A percentile compares a stretch with the other conserved stretches of the same genome.
Conservation (phyloP, 2,329 filamentous ascomycete genomes). For the Penicillium decumbens region DNA sequence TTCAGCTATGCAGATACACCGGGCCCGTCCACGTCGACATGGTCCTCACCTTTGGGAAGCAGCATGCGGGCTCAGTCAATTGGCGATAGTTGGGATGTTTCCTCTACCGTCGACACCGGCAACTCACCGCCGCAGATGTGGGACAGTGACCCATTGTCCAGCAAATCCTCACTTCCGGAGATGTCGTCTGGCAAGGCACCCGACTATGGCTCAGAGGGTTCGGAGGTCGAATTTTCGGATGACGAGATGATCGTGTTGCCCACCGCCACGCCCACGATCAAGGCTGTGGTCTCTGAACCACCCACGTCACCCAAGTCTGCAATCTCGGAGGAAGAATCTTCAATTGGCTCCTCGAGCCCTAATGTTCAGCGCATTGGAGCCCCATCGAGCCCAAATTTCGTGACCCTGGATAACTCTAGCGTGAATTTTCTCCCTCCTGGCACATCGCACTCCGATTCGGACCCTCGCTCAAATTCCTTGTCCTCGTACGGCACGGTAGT, state of each 20-base stretch:
- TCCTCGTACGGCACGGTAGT: slow-evolving; percentile 42
- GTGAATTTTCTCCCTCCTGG: slow-evolving; percentile 35
- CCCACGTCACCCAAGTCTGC: slow-evolving; percentile 25
- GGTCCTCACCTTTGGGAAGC: slow-evolving; percentile 27
- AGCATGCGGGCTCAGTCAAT: slow-evolving; percentile 28
- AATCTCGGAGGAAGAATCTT: slow-evolving; percentile 19
- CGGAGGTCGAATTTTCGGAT: slow-evolving; percentile 28
- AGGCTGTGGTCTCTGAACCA: slow-evolving; percentile 32
- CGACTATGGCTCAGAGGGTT: slow-evolving; percentile 20
- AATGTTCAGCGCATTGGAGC: slow-evolving; percentile 31
- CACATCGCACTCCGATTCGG: slow-evolving; percentile 30
- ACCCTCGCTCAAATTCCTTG: slow-evolving; percentile 36
- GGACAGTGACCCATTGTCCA: slow-evolving; percentile 38
- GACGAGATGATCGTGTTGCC: slow-evolving; percentile 34
- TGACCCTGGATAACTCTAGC: slow-evolving; percentile 38
- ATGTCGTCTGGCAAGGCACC: slow-evolving; percentile 21
- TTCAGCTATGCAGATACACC: slow-evolving; percentile 32
- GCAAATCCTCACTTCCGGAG: slow-evolving; percentile 34
- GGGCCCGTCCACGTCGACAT: slow-evolving; percentile 27
- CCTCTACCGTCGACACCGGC: slow-evolving; percentile 34
- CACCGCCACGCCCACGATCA: slow-evolving; percentile 36
- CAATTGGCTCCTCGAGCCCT: slow-evolving; percentile 33
- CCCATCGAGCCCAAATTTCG: slow-evolving; percentile 37
- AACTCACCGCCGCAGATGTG: slow-evolving; percentile 38
- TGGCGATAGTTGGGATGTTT: slow-evolving; percentile 34